phyloP scores from a whole-genome alignment of 768 basidiomycete genomes.

The Pholiota conissans region DNA sequence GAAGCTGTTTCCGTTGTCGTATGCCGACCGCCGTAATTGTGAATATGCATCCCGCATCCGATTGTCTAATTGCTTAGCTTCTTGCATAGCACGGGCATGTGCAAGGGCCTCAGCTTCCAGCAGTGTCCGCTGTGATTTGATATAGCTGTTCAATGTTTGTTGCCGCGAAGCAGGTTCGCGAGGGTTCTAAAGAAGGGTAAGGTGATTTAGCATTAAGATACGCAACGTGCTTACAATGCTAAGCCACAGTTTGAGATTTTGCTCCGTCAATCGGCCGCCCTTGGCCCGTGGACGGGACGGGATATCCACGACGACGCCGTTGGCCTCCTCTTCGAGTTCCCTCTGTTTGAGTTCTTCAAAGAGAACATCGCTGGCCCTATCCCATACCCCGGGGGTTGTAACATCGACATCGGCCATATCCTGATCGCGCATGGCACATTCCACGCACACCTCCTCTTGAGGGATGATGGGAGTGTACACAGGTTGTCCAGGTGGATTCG shows the following conservation, averaged over 20 bases:
- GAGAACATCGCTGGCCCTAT: conserved; percentile 80
- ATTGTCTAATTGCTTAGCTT: conserved; percentile 73
- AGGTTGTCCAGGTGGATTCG: conserved; percentile 49
- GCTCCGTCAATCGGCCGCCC: conserved; percentile 72
- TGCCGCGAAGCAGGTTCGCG: conserved; percentile 85
- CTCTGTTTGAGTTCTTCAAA: conserved; percentile 75
- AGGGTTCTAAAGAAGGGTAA: conserved; percentile 64
- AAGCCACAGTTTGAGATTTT: conserved; percentile 80
- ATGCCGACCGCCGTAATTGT: conserved; percentile 76
- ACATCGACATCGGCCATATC: conserved; percentile 98
- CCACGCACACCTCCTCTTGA: conserved; percentile 88
- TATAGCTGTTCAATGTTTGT: conserved; percentile 78
- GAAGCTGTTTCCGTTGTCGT: conserved; percentile 56
- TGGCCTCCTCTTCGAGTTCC: conserved; percentile 68
- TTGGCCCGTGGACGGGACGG: conserved; percentile 58
- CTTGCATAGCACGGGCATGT: conserved; percentile 74
- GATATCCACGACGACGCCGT: conserved; percentile 53
- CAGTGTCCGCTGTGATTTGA: conserved; percentile 77
- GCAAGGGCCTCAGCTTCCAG: conserved; percentile 84
- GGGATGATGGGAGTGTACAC: conserved; percentile 52
- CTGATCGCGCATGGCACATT: conserved; percentile 98
- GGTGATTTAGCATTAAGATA: not conserved
- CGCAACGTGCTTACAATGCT: conserved; percentile 57
- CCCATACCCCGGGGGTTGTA: conserved; percentile 84
- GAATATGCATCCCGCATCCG: conserved; percentile 80